A percentile compares a stretch with the other conserved stretches of the same genome.
phyloP scores from a whole-genome alignment of 2,329 filamentous ascomycete species.

The Ustilaginoidea virens region DNA sequence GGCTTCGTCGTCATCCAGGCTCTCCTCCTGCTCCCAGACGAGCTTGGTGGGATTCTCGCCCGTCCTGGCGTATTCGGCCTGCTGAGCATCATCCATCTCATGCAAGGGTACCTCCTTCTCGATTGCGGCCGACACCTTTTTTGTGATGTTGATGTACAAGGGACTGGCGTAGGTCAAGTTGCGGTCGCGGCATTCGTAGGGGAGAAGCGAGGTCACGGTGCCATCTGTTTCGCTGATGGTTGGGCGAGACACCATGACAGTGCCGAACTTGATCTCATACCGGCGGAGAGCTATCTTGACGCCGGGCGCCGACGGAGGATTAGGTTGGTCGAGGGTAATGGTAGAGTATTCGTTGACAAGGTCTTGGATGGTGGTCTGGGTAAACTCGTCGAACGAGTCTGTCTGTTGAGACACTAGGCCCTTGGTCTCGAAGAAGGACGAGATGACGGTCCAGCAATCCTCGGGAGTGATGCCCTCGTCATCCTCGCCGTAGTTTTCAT shows the following conservation, averaged over 20 bases:
- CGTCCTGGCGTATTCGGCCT: conserved; percentile 36
- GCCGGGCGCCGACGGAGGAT: conserved; percentile 60
- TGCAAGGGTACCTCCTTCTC: conserved; percentile 53
- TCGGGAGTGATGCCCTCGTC: conserved; percentile 73
- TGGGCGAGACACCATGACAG: conserved; percentile 75
- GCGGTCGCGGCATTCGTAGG: conserved; percentile 87
- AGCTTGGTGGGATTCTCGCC: conserved; percentile 42
- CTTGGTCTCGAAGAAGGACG: conserved; percentile 90
- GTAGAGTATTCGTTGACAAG: conserved; percentile 84
- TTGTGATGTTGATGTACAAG: conserved; percentile 77
- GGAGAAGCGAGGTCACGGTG: conserved; percentile 68
- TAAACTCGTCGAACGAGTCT: conserved; percentile 97
- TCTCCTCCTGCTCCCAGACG: conserved; percentile 45
- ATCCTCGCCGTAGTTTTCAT: conserved; percentile 55
- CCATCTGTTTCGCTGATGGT: conserved; percentile 90
- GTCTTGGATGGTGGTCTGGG: conserved; percentile 84
- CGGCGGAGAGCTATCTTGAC: conserved; percentile 73
- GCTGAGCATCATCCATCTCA: conserved; percentile 53
- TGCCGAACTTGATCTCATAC: conserved; percentile 90
- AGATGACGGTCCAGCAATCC: conserved; percentile 97
- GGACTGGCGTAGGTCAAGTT: conserved; percentile 93
- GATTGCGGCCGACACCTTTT: conserved; percentile 69
- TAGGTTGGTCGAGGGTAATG: conserved; percentile 86
- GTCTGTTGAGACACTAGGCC: conserved; percentile 94
- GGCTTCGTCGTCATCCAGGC: conserved; percentile 32